These are phyloP conservation scores for Periconia sp. DNA, from an alignment of 2,329 filamentous ascomycete species.

Conservation along the genomic window DNA sequence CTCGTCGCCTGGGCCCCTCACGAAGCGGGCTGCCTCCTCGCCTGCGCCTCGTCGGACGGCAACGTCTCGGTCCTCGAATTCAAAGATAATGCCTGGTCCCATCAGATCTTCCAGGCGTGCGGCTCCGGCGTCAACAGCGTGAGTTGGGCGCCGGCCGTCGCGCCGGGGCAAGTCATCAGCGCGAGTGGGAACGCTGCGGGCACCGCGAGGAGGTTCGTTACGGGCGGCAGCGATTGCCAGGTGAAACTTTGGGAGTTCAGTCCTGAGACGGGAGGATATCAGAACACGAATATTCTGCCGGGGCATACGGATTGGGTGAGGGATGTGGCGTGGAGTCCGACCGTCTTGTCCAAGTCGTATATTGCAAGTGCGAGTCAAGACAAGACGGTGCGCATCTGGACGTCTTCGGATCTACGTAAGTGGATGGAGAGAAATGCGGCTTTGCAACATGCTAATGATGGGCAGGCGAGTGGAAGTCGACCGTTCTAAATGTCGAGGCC, in stretches of 20 bases:
- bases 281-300: slow-evolving; percentile 61
- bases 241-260: slow-evolving; percentile 91
- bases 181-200: slow-evolving; percentile 61
- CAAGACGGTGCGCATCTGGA: slow-evolving; percentile 98
- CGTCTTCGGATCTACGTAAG: slow-evolving; percentile 54
- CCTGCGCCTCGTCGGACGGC: slow-evolving; percentile 92
- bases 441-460: slow-evolving; percentile 53
- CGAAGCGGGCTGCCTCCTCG: slow-evolving; percentile 91
- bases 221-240: slow-evolving; percentile 90
- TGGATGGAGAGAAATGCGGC: slow-evolving; percentile 5
- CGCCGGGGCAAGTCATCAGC: slow-evolving; percentile 83
- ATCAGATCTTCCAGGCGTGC: slow-evolving; percentile 89
- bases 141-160: slow-evolving; percentile 87
- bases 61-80: slow-evolving; percentile 95
- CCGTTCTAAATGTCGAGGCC: slow-evolving; percentile 84
- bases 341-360: slow-evolving; percentile 92
- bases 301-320: slow-evolving; percentile 97
- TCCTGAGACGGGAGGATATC: slow-evolving; percentile 60
- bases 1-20: slow-evolving; percentile 97
- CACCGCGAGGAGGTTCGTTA: slow-evolving; percentile 82
- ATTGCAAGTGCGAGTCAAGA: slow-evolving; percentile 96
- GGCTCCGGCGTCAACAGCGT: slow-evolving; percentile 95
- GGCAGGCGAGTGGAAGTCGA: slow-evolving; percentile 77
- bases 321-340: slow-evolving; percentile 96
- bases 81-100: slow-evolving; percentile 91